phyloP scores from a whole-genome alignment of 176 grass and related monocot genomes.

The Triticum monococcum region DNA sequence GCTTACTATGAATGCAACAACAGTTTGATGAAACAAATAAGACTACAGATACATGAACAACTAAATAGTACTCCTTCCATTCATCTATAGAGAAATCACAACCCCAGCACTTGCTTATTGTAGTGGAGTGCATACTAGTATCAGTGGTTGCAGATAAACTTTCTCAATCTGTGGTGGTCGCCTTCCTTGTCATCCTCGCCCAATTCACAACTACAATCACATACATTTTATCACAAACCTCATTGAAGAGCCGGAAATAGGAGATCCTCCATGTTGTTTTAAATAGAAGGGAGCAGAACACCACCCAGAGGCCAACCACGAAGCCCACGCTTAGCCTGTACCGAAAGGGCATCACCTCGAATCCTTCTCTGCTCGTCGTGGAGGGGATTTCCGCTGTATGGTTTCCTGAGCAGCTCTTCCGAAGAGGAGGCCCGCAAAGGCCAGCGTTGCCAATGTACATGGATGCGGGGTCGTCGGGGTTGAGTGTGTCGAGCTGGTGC shows the following conservation, averaged over 20 bases:
- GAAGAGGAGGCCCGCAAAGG: slow-evolving; percentile 25
- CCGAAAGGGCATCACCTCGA: not conserved
- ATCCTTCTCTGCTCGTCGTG: not conserved
- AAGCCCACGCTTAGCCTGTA: not conserved
- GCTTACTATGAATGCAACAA: too few relatives aligned
- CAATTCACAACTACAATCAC: not conserved
- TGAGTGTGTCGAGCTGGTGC: slow-evolving; percentile 8
- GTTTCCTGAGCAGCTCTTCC: not conserved
- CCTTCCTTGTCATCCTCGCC: not conserved
- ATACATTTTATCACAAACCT: not conserved
- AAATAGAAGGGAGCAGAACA: slow-evolving; percentile 7
- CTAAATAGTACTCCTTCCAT: too few relatives aligned
- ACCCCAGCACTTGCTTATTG: too few relatives aligned
- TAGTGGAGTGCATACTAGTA: too few relatives aligned
- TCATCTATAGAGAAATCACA: too few relatives aligned
- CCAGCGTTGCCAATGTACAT: slow-evolving; percentile 24
- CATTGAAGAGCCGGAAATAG: slow-evolving; percentile 6
- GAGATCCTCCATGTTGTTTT: not conserved
- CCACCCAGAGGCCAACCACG: not conserved
- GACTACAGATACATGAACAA: too few relatives aligned
- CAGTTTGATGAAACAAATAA: too few relatives aligned
- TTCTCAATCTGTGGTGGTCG: not conserved
- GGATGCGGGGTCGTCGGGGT: not conserved
- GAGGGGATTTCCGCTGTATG: not conserved
- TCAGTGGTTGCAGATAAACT: not conserved